Base-by-base conservation (phyloP, 306 rosid species). In the Cucurbita moschata region DNA sequence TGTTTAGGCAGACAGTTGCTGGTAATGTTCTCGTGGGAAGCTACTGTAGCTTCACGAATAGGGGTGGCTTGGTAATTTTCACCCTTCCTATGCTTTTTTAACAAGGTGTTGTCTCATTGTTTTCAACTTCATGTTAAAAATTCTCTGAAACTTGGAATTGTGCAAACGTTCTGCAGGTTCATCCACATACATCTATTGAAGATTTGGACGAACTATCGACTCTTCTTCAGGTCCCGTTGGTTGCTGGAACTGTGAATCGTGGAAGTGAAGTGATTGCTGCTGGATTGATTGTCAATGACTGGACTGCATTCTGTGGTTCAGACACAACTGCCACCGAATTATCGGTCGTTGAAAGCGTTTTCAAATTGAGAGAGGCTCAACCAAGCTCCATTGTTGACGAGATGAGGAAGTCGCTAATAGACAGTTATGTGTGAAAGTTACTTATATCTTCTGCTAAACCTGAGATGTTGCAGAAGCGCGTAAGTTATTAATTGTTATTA, bases 281-380 rank as follows among this genome's bases (percentile, higher is more conserved):
- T 49, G 98, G 98, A 58, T 77, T 94, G 81, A 84, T 79, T 1
- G 98, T 88, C 35, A 94, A 94, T 74, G 98, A 94, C 64, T 94
- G 98, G 98, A 90, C 92, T 15, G 92, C 97, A 4, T 94, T 94
- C 75, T 94, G 98, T 53, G 98, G 97, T 19, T 86, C 94, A 0
- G 98, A 94, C 81, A 94, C 98, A 42, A 90, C 96, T 1, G 97
- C 98, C 16, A 90, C 97, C 3, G 98, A 94, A 79, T 90, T 94
- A 19, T 89, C 96, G 5, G 98, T 94, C 0, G 79, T 94, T 53
- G 98, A 94, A 81, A 89, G 88, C 14, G 96, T 91, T 61, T 94
- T 94, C 91, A 90, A 86, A 88, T 81, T 94, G 79, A 90, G 97
- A 77, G 95, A 86, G 74, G 87, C 97, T 14, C 90, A 87, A 49